Base-by-base conservation (phyloP, 2,329 filamentous ascomycete genomes). In the Lomentospora prolificans region DNA sequence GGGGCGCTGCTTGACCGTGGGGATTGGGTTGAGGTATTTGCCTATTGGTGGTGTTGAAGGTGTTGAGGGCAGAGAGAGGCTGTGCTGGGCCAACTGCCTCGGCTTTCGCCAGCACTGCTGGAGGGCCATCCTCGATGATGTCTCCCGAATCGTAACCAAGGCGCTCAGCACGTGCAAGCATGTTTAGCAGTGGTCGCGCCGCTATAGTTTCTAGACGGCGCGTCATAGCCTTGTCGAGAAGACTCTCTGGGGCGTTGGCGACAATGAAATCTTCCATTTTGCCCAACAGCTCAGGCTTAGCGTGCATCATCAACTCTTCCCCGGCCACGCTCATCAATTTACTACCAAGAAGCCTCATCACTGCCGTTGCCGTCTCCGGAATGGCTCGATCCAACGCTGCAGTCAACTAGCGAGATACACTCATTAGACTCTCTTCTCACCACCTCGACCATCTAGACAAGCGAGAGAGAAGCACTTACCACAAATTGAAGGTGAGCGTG, bases 121-220 rank as follows among this genome's bases (percentile, higher is more conserved):
- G 50, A 14, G 24, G 5, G 17, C 24, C 30, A 52, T 76, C 73
- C 30, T 75, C 72, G 10, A 80, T 67, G 3, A 78, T 68, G 55
- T 82, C 80, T 30, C 69, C 66, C 0, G 70, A 67, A 52, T 80
- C 74, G 56, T 82, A 83, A 2, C 80, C 80, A 0, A 83, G 71
- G 2, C 80, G 76, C 60, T 81, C 77, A 1, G 79, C 78, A 33
- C 74, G 70, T 2, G 79, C 79, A 19, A 83, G 70, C 12, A 78
- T 76, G 57, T 82, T 81, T 55, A 83, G 75, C 3, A 83, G 71
- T 12, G 75, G 71, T 25, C 77, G 73, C 1, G 78, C 78, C 8
- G 74, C 72, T 53, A 83, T 82, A 1, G 76, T 79, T 50, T 71
- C 70, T 3, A 83, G 68, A 0, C 80, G 75, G 55, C 66, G 69